Evolutionary conservation across 345 rosid species (phyloP), one percentile per base, ranked within the genome.

Genomic region (Populus tremula): DNA sequence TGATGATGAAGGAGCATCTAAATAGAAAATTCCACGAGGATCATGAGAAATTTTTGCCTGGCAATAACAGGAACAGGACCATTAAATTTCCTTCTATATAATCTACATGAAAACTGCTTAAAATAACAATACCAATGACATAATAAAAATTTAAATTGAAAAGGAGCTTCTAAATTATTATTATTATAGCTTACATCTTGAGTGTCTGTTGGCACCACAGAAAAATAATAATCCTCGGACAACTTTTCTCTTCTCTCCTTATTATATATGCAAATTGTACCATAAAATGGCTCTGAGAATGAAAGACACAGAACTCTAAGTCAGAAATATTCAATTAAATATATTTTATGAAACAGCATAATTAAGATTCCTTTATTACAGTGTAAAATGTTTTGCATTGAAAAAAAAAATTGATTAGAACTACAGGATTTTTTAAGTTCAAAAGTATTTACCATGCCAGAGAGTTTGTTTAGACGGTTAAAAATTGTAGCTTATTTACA

Each of bases 1-100:
- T 62, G 99, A 89, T 78, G 98, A 90, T 64, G 98, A 92, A 63
- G 97, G 94, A 49, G 97, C 96, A 84, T 96, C 99, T 78, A 96
- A 84, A 85, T 92, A 92, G 82, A 93, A 96, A 67, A 93, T 83
- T 79, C 98, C 98, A 76, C 91, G 91, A 86, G 85, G 89, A 54
- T 89, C 97, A 76, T 76, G 77, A 64, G 91, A 84, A 76, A 63
- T 47, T 87, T 89, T 91, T 72, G 79, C 92, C 99, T 96, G 84
- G 70, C 72, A 81, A 76, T 41, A 61, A 77, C 67, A 70, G 45
- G 31, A 77, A 77, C 76, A 77, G 12, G 69, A 69, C 73, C 50
- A 62, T 21, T 70, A 67, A 59, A 36, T 73, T 80, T 6, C 7
- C 18, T 16, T 70, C 33, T 54, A 43, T 45, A 23, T 50, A 20